These are phyloP conservation scores for Fusarium cyanostomum DNA, from an alignment of 2,329 filamentous ascomycete genomes.

Conservation along the genomic window DNA sequence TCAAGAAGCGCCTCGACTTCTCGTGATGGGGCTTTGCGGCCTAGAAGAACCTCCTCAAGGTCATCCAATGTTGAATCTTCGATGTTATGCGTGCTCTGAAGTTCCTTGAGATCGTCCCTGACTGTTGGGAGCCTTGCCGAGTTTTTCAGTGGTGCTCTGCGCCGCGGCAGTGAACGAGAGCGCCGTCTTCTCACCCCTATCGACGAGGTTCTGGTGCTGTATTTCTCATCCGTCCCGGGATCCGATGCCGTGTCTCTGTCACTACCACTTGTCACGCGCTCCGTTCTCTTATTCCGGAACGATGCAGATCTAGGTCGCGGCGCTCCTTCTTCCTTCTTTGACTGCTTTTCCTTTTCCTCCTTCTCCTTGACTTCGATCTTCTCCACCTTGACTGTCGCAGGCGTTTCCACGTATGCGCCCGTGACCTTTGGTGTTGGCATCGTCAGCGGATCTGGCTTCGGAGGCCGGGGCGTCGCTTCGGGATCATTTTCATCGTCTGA, in stretches of 20 bases:
- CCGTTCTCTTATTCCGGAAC: constrained; percentile 41
- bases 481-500: constrained; percentile 45
- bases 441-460: constrained; percentile 56
- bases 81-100: constrained; percentile 62
- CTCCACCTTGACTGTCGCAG: constrained; percentile 56
- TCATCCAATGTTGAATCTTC: constrained; percentile 70
- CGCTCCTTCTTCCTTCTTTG: constrained; percentile 23
- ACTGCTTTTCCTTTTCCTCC: constrained; percentile 18
- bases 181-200: constrained; percentile 43
- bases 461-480: constrained; percentile 60
- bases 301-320: constrained; percentile 31
- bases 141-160: constrained; percentile 60
- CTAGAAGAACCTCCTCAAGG: constrained; percentile 60
- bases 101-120: constrained; percentile 63
- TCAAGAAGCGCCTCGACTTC: constrained; percentile 41
- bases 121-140: constrained; percentile 64
- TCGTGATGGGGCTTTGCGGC: constrained; percentile 46
- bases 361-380: constrained; percentile 39
- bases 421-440: constrained; percentile 64
- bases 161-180: constrained; percentile 54
- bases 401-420: constrained; percentile 67
- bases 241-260: constrained; percentile 47
- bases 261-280: constrained; percentile 34
- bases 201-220: constrained; percentile 33
- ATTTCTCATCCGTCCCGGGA: constrained; percentile 43